A percentile compares a stretch with the other conserved stretches of the same genome.
These are phyloP conservation scores for Sclerotinia sclerotiorum DNA, from an alignment of 2,329 filamentous ascomycete species.

Conservation along the genomic window DNA sequence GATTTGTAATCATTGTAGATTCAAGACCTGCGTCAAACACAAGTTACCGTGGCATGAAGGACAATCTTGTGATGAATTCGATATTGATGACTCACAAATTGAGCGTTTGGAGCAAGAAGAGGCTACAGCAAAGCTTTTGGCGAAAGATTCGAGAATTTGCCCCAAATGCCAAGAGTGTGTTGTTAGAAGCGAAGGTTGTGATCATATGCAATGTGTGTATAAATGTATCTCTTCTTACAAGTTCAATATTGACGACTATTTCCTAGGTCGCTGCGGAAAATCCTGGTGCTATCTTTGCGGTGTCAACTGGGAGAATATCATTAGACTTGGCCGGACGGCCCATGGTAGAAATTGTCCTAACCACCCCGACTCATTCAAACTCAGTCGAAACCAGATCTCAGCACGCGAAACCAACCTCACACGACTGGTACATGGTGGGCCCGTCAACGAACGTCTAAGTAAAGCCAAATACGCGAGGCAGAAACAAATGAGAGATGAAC, in stretches of 20 bases:
- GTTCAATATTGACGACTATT: background rate
- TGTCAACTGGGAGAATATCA: slow-evolving; percentile 32
- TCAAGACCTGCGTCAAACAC: slow-evolving; percentile 31
- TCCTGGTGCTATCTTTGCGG: slow-evolving; percentile 33
- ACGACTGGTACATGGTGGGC: slow-evolving; percentile 29
- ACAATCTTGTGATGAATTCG: slow-evolving; percentile 33
- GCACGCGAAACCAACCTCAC: slow-evolving; percentile 20
- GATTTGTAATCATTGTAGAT: slow-evolving; percentile 31
- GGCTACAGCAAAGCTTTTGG: slow-evolving; percentile 33
- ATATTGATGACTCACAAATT: slow-evolving; percentile 30
- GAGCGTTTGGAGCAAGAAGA: slow-evolving; percentile 34
- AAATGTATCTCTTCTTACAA: background rate
- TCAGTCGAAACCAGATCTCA: background rate
- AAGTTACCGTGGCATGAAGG: slow-evolving; percentile 35
- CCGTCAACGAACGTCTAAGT: slow-evolving; percentile 26
- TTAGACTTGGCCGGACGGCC: slow-evolving; percentile 27
- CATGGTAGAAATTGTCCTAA: slow-evolving; percentile 25
- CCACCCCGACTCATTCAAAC: background rate
- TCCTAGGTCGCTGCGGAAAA: slow-evolving; percentile 29
- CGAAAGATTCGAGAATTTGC: slow-evolving; percentile 29
- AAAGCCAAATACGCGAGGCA: slow-evolving; percentile 24
- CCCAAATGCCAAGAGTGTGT: slow-evolving; percentile 32
- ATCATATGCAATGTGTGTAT: slow-evolving; percentile 32
- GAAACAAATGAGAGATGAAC: slow-evolving; percentile 17
- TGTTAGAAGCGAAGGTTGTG: slow-evolving; percentile 29